phyloP scores from a whole-genome alignment of 805 yeast species.

The Clavispora santaluciae region DNA sequence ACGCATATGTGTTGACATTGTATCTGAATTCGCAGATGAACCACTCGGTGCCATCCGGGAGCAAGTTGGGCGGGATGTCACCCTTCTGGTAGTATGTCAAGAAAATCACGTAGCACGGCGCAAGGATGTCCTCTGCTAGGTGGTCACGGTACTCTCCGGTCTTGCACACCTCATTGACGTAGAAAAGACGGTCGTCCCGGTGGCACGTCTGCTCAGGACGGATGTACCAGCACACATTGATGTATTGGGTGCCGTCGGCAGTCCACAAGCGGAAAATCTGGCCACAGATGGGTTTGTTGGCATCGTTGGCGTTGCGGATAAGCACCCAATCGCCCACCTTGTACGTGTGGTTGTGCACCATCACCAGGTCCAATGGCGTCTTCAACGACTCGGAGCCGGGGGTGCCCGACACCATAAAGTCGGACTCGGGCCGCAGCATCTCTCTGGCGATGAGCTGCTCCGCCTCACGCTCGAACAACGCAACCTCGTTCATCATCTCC shows the following conservation, averaged over 20 bases:
- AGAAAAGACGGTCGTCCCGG: conserved; percentile 81
- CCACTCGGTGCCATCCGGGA: conserved; percentile 74
- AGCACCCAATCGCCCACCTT: conserved; percentile 95
- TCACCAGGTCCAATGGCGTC: conserved; percentile 75
- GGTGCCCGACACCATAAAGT: conserved; percentile 44
- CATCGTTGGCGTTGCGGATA: conserved; percentile 81
- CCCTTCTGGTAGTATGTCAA: conserved; percentile 94
- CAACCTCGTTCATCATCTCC: conserved; percentile 56
- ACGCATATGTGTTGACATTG: conserved; percentile 83
- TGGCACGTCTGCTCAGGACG: conserved; percentile 98
- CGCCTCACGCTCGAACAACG: conserved; percentile 57
- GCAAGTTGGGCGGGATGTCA: conserved; percentile 62
- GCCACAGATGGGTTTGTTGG: conserved; percentile 84
- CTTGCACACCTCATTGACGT: conserved; percentile 92
- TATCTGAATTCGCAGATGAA: conserved; percentile 94
- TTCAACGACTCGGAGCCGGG: conserved; percentile 51
- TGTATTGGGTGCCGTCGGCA: conserved; percentile 79
- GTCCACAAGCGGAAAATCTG: conserved; percentile 93
- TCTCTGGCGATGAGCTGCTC: conserved; percentile 59
- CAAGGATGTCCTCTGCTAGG: conserved; percentile 78
- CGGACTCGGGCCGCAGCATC: conserved; percentile 76
- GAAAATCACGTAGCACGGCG: conserved; percentile 91
- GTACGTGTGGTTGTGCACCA: conserved; percentile 65
- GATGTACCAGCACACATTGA: conserved; percentile 96
- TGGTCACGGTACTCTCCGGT: conserved; percentile 97